These are phyloP conservation scores for Cladosporium sp. DNA, from an alignment of 2,329 filamentous ascomycete species.

Conservation along the genomic window DNA sequence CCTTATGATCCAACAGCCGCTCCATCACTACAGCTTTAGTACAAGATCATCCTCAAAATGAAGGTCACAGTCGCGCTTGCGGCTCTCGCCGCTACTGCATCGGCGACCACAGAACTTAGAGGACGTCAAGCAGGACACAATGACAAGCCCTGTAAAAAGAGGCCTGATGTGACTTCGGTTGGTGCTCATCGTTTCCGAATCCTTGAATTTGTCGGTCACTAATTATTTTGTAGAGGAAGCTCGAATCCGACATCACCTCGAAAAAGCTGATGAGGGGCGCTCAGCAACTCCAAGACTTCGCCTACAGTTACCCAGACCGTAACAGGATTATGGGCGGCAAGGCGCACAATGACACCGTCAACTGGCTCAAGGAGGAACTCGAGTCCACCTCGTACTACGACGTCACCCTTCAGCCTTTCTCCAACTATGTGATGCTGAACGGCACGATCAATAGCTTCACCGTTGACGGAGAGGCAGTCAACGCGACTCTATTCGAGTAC, in stretches of 20 bases:
- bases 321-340: slow-evolving; percentile 31
- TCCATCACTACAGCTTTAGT: not conserved
- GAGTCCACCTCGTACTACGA: slow-evolving; percentile 53
- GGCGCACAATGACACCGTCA: slow-evolving; percentile 34
- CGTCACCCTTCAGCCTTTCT: slow-evolving; percentile 43
- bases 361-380: slow-evolving; percentile 26
- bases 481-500: slow-evolving; percentile 50
- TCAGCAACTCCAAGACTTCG: slow-evolving; percentile 28
- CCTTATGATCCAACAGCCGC: not conserved
- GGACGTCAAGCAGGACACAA: slow-evolving; percentile 9
- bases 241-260: slow-evolving; percentile 9
- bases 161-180: slow-evolving; percentile 6
- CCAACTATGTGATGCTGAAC: slow-evolving; percentile 21
- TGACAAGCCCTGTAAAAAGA: slow-evolving; percentile 4
- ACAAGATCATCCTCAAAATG: slow-evolving; percentile 5
- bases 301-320: slow-evolving; percentile 26
- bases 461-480: slow-evolving; percentile 53
- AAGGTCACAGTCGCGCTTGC: slow-evolving; percentile 9
- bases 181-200: not conserved
- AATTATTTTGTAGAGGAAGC: not conserved
- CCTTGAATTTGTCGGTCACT: not conserved
- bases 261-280: slow-evolving; percentile 9
- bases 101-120: slow-evolving; percentile 1
- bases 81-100: slow-evolving; percentile 6
- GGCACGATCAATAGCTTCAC: slow-evolving; percentile 34